A percentile compares a stretch with the other conserved stretches of the same genome.
Evolutionary conservation across 768 basidiomycete species (phyloP).

Genomic region (Galerina sulciceps): DNA sequence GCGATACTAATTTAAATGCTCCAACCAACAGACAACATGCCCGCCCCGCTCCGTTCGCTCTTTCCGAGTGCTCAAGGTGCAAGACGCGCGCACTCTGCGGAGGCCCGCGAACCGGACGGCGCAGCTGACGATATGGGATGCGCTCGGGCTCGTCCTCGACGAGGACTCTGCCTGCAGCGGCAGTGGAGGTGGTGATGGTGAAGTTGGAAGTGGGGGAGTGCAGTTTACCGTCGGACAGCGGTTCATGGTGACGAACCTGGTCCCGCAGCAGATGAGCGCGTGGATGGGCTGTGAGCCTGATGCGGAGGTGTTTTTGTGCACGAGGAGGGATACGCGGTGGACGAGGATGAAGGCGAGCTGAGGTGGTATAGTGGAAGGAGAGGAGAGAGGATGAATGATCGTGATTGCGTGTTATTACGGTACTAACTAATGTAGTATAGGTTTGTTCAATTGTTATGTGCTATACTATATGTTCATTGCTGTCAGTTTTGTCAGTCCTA

Average conservation of each 20-base stretch:
- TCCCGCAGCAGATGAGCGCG: conserved; percentile 67
- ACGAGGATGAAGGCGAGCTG: conserved; percentile 34
- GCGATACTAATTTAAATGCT: background rate
- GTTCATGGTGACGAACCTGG: conserved; percentile 73
- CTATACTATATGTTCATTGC: no score
- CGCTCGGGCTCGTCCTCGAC: conserved; percentile 48
- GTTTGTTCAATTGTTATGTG: no score
- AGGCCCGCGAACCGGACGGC: conserved; percentile 62
- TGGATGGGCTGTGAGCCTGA: conserved; percentile 70
- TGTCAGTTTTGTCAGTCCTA: no score
- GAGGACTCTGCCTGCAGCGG: conserved; percentile 41
- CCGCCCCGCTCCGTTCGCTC: conserved; percentile 76
- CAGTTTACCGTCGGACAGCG: conserved; percentile 65
- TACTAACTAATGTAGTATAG: no score
- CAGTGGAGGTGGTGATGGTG: no score
- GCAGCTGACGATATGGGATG: conserved; percentile 88
- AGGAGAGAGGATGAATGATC: background rate
- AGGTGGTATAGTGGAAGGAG: background rate
- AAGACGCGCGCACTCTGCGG: conserved; percentile 61
- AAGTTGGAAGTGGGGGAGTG: conserved; percentile 38
- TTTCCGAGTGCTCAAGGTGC: conserved; percentile 74
- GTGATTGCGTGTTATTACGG: no score
- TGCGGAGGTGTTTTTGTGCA: conserved; percentile 74
- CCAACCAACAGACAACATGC: conserved; percentile 49
- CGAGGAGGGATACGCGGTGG: conserved; percentile 70